Base-by-base conservation (phyloP, 139 green algal species). In the Mesotaenium endlicherianum region DNA sequence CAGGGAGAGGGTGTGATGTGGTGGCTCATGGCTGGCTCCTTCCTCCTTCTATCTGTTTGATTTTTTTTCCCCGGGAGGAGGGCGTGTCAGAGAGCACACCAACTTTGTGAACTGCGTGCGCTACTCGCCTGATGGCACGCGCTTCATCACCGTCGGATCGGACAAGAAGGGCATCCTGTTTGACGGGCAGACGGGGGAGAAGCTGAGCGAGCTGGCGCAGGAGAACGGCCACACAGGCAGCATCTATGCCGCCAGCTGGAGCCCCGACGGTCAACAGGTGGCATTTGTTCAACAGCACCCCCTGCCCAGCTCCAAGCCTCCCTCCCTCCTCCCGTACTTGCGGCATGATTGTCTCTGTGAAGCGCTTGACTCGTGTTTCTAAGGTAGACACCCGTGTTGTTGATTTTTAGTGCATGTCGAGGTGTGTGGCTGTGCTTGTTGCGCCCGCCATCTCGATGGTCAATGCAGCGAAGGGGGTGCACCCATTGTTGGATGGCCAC, bases 91-190 rank as follows among this genome's bases (percentile, higher is more conserved):
- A 36, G 70, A 82, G 50, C 88, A 91, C 83, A 41, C 31, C 70
- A 91, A 91, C 70, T 91, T 84, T 81, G 88, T 91, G 49, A 91
- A 92, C 88, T 92, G 88, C 49, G 70, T 92, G 45, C 75, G 88
- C 31, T 92, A 75, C 84, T 87, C 77, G 2, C 88, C 88, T 41
- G 82, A 92, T 86, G 88, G 88, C 39, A 74, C 49, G 4, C 36
- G 43, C n/a, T 83, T 89, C 55, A 64, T 88, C 16, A 80, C 77
- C 31, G 82, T 87, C 34, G 41, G 75, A 31, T 90, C 82, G 0
- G 88, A 91, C 83, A 64, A 72, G 31, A 87, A 77, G 71, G 74
- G 78, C 34, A n/a, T 89, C 55, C 16, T 86, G n/a, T 90, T 69
- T 39, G 86, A 83, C 36, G 88, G 67, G 50, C 42, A 79, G 20